phyloP scores from a whole-genome alignment of 768 basidiomycete species.

The Pilatotrama ljubarskyi region DNA sequence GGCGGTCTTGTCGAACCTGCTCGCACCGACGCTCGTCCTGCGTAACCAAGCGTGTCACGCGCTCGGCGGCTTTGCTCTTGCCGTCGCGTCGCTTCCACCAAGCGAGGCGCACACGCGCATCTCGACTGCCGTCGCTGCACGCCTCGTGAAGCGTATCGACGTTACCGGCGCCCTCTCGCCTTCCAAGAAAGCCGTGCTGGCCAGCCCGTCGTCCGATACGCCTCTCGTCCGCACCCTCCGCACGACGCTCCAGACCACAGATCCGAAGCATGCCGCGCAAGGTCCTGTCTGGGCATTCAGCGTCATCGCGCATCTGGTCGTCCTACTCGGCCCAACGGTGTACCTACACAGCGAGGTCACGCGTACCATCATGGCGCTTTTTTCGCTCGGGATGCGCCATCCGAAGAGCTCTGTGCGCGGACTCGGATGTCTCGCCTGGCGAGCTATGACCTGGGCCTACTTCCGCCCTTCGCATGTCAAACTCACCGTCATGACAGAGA shows the following conservation, averaged over 20 bases:
- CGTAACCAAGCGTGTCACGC: slow-evolving; percentile 77
- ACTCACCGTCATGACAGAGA: slow-evolving; percentile 17
- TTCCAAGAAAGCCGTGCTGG: slow-evolving; percentile 35
- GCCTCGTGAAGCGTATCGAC: slow-evolving; percentile 41
- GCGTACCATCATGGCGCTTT: slow-evolving; percentile 48
- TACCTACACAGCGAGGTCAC: slow-evolving; percentile 45
- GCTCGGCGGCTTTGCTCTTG: slow-evolving; percentile 66
- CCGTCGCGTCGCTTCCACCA: slow-evolving; percentile 46
- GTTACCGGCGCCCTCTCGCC: slow-evolving; percentile 27
- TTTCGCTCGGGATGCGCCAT: slow-evolving; percentile 58
- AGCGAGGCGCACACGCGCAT: slow-evolving; percentile 54
- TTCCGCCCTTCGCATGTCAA: slow-evolving; percentile 49
- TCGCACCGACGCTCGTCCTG: slow-evolving; percentile 63
- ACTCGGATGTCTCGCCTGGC: slow-evolving; percentile 65
- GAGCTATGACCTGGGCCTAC: slow-evolving; percentile 64
- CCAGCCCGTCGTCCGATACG: slow-evolving; percentile 42
- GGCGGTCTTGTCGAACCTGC: slow-evolving; percentile 60
- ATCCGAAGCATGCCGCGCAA: slow-evolving; percentile 63
- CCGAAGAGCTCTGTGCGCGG: slow-evolving; percentile 65
- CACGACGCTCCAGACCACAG: slow-evolving; percentile 54
- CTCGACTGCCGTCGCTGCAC: slow-evolving; percentile 47
- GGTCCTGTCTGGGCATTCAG: slow-evolving; percentile 79
- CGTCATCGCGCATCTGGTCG: slow-evolving; percentile 63
- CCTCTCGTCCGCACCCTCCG: slow-evolving; percentile 65
- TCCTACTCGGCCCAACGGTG: slow-evolving; percentile 61